Conservation (phyloP, 495 filamentous ascomycete species). For the Talaromyces ruber region DNA sequence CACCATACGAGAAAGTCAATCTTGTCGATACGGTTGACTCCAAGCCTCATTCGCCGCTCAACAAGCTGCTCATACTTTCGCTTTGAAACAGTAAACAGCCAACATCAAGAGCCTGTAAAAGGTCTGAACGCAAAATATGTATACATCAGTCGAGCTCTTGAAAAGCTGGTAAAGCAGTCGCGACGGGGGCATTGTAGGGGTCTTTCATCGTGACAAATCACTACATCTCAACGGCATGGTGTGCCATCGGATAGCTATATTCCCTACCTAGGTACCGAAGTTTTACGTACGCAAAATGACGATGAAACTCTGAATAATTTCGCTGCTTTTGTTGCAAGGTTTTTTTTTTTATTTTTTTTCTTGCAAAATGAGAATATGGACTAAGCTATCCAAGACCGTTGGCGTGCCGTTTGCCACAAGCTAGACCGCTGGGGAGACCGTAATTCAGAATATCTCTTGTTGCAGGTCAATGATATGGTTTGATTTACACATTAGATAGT, state of each 20-base stretch:
- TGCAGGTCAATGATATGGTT: no score
- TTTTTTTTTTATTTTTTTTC: no score
- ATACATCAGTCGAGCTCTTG: no score
- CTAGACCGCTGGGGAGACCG: slow-evolving; percentile 36
- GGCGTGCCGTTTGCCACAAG: slow-evolving; percentile 43
- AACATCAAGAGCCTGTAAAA: no score
- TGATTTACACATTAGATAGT: not conserved
- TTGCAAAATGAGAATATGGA: slow-evolving; percentile 20
- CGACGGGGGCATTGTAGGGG: slow-evolving; percentile 19
- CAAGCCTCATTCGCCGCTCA: no score
- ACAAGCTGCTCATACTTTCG: no score
- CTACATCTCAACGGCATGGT: slow-evolving; percentile 41
- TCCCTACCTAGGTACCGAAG: slow-evolving; percentile 41
- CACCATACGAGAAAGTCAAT: no score
- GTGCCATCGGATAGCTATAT: slow-evolving; percentile 42
- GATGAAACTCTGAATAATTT: slow-evolving; percentile 43
- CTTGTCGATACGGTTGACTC: no score
- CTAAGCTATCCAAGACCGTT: slow-evolving; percentile 28
- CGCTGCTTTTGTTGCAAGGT: slow-evolving; percentile 45
- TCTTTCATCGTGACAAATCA: slow-evolving; percentile 44
- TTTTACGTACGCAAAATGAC: slow-evolving; percentile 35
- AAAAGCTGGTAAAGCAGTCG: no score
- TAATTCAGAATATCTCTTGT: slow-evolving; percentile 34
- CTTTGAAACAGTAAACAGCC: no score
- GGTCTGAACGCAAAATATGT: no score